phyloP scores from a whole-genome alignment of 1,284 basidiomycete species.

The Microbotryomycetes sp. region DNA sequence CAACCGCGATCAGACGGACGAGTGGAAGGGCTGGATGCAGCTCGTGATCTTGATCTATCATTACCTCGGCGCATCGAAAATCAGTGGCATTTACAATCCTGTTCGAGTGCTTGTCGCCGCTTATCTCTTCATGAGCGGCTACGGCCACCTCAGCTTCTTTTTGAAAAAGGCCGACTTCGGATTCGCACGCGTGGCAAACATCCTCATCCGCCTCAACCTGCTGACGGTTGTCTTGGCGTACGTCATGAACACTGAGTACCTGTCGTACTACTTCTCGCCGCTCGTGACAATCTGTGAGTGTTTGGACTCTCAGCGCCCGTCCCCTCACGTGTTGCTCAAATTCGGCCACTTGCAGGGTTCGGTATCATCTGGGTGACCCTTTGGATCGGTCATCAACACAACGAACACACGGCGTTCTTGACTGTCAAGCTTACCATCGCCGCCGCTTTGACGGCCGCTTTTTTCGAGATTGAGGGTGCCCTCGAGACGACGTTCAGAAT shows the following conservation, averaged over 20 bases:
- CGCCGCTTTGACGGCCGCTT: constrained; percentile 55
- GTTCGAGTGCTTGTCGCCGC: constrained; percentile 78
- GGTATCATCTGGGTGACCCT: constrained; percentile 76
- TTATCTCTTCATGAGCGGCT: constrained; percentile 63
- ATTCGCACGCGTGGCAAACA: constrained; percentile 61
- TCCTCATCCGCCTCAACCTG: constrained; percentile 73
- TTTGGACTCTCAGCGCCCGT: background rate
- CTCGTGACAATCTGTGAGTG: constrained; percentile 43
- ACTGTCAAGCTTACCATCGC: constrained; percentile 63
- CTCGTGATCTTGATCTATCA: constrained; percentile 82
- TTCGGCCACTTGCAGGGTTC: constrained; percentile 50
- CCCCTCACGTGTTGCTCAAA: background rate
- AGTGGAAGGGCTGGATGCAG: constrained; percentile 90
- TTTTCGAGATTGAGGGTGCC: constrained; percentile 60
- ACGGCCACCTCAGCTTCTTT: constrained; percentile 53
- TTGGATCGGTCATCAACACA: constrained; percentile 61
- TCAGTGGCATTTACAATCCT: constrained; percentile 83
- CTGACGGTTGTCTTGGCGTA: constrained; percentile 74
- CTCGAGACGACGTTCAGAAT: constrained; percentile 59
- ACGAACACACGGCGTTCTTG: constrained; percentile 62
- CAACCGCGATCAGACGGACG: constrained; percentile 83
- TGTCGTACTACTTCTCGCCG: constrained; percentile 44
- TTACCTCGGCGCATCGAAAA: constrained; percentile 75
- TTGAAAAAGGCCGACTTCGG: constrained; percentile 79
- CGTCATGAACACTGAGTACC: constrained; percentile 82